Conservation (phyloP, 2,329 filamentous ascomycete species). For the Phialocephala sp. region DNA sequence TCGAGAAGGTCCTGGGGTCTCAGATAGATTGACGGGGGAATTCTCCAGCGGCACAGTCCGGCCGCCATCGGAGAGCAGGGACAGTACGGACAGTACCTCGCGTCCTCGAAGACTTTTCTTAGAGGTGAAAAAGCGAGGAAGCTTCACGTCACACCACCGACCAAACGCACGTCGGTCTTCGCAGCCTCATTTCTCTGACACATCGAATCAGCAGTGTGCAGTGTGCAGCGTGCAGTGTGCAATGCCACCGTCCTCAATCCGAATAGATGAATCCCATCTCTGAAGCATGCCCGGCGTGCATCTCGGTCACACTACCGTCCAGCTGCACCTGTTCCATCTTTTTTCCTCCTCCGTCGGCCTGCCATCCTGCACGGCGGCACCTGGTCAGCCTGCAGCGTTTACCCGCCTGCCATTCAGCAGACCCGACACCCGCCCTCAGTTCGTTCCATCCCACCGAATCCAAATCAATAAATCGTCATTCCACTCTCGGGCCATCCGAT, state of each 20-base stretch:
- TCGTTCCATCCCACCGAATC: constrained; percentile 4
- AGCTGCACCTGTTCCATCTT: neutral
- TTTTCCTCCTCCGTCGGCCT: neutral
- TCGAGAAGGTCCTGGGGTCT: neutral
- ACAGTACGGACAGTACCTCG: no score
- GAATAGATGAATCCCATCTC: neutral
- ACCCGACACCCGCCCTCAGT: no score
- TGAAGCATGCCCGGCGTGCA: neutral
- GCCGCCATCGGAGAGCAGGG: no score
- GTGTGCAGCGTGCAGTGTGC: no score
- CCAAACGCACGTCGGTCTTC: neutral
- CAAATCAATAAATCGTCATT: constrained; percentile 2
- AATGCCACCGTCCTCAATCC: neutral
- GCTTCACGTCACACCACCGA: constrained; percentile 1
- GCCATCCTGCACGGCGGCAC: no score
- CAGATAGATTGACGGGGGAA: no score
- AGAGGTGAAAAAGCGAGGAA: neutral
- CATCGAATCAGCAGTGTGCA: neutral
- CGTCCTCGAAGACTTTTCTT: neutral
- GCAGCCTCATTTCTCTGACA: neutral
- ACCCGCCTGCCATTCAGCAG: neutral
- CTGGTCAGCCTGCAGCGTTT: neutral
- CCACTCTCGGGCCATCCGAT: neutral
- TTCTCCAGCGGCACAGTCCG: no score
- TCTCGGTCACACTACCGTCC: neutral